A percentile compares a stretch with the other conserved stretches of the same genome.
phyloP scores from a whole-genome alignment of 805 yeast species.

The Saccharomycopsis capsularis region DNA sequence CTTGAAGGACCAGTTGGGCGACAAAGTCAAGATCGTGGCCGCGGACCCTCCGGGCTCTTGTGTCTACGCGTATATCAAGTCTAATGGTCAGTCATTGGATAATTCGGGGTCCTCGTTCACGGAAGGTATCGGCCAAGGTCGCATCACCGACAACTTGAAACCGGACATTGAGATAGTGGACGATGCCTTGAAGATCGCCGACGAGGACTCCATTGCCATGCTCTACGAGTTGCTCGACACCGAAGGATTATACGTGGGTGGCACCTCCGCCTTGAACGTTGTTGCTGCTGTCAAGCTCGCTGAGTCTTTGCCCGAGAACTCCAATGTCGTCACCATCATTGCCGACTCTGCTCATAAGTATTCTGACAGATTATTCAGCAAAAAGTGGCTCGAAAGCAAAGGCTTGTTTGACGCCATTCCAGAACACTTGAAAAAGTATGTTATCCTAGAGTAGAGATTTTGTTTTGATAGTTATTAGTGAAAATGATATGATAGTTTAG shows the following conservation, averaged over 20 bases:
- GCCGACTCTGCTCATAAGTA: conserved; percentile 91
- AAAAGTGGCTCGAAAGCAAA: conserved; percentile 69
- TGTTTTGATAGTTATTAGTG: no score
- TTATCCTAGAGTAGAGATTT: conserved; percentile 25
- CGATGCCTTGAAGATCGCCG: conserved; percentile 74
- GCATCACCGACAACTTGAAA: conserved; percentile 76
- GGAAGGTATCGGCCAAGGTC: conserved; percentile 95
- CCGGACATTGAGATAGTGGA: conserved; percentile 70
- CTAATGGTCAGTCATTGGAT: conserved; percentile 60
- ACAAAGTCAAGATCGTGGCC: conserved; percentile 53
- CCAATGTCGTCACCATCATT: conserved; percentile 81
- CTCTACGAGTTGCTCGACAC: conserved; percentile 75
- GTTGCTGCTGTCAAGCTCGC: conserved; percentile 84
- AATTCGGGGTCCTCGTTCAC: conserved; percentile 83
- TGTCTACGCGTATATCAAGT: conserved; percentile 67
- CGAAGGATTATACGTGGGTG: conserved; percentile 87
- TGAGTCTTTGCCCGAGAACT: conserved; percentile 61
- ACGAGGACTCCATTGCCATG: conserved; percentile 77
- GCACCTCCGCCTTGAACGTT: conserved; percentile 85
- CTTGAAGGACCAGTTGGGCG: conserved; percentile 61
- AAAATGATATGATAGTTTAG: no score
- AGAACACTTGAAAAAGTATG: conserved; percentile 61
- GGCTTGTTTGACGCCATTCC: conserved; percentile 62
- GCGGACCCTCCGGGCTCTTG: conserved; percentile 96
- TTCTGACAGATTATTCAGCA: conserved; percentile 71